phyloP scores from a whole-genome alignment of 179 eudicot species.

The Actinidia chinensis region DNA sequence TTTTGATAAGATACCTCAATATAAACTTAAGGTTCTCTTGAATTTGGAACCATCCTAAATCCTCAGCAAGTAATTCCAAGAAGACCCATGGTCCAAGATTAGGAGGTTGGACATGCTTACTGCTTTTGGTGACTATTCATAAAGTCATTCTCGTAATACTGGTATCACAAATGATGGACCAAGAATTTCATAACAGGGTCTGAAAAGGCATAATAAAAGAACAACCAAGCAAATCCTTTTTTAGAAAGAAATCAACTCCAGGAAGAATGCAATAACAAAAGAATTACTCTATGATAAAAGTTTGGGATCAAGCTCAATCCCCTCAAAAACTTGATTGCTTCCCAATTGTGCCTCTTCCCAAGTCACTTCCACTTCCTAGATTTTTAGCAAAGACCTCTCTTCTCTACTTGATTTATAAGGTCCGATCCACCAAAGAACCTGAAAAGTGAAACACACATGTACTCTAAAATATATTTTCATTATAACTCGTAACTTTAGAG shows the following conservation, averaged over 20 bases:
- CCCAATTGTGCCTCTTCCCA: too few relatives aligned
- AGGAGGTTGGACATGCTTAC: conserved; percentile 90
- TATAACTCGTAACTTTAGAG: too few relatives aligned
- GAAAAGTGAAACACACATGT: too few relatives aligned
- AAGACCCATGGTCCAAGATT: conserved; percentile 97
- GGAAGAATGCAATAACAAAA: too few relatives aligned
- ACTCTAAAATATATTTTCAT: too few relatives aligned
- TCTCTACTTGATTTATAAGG: too few relatives aligned
- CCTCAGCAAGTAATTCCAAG: conserved; percentile 82
- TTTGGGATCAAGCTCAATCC: too few relatives aligned
- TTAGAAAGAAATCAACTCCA: neutral
- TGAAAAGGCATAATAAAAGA: neutral
- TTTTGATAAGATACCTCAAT: conserved; percentile 90
- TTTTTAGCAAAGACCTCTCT: too few relatives aligned
- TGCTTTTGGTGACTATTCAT: conserved; percentile 70
- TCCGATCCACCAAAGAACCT: too few relatives aligned
- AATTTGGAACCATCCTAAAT: conserved; percentile 91
- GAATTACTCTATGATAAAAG: too few relatives aligned
- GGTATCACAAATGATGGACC: conserved; percentile 19
- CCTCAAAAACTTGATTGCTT: too few relatives aligned
- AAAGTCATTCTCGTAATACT: conserved; percentile 94
- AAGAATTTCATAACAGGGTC: neutral
- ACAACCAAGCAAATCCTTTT: neutral
- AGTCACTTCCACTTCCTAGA: too few relatives aligned
- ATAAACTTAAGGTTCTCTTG: conserved; percentile 22